Base-by-base conservation (phyloP, 1,284 basidiomycete species). In the Ustilago curta region DNA sequence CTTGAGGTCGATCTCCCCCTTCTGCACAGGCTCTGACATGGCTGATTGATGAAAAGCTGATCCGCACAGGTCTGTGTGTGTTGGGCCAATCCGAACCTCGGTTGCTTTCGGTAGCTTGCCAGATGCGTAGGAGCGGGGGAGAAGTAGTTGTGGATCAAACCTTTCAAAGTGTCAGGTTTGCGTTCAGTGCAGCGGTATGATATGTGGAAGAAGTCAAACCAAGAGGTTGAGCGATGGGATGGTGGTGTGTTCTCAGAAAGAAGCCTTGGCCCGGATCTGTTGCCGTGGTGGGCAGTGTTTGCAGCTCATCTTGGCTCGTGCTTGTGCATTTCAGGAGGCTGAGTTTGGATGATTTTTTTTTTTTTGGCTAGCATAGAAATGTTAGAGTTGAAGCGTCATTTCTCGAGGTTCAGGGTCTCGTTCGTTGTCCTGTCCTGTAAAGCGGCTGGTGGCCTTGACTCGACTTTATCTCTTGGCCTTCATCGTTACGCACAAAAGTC, bases 1-100 rank as follows among this genome's bases (percentile, higher is more conserved):
- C 37, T 48, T 66, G 55, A 76, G 69, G 32, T 76, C 69, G 59
- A 76, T 59, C 50, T 76, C 64, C 32, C 65, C 65, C 42, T 71
- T 69, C 19, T 72, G 73, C 11, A 66, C 53, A 21, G 73, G 73
- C 31, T 76, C 69, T 4, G 73, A 72, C 73, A 76, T 76, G 57
- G 57, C 18, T 70, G 31, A 39, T 40, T 35, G 37, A 19, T 8
- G 18, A 27, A 45, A 19, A 23, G 14, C 27, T 47, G 45, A n/a
- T 29, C 42, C 18, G 25, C 14, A 23, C 23, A 27, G 12, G 18
- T 31, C 18, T 32, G 27, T 8, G 23, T 37, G 14, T 52, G n/a
- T n/a, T n/a, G 8, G 40, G 51, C 25, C 18, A 31, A 43, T 14
- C 19, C 51, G 27, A 53, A 14, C 40, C 6, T 53, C 51, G 51